phyloP scores from a whole-genome alignment of 306 rosid genomes.

The Gynostemma pentaphyllum region DNA sequence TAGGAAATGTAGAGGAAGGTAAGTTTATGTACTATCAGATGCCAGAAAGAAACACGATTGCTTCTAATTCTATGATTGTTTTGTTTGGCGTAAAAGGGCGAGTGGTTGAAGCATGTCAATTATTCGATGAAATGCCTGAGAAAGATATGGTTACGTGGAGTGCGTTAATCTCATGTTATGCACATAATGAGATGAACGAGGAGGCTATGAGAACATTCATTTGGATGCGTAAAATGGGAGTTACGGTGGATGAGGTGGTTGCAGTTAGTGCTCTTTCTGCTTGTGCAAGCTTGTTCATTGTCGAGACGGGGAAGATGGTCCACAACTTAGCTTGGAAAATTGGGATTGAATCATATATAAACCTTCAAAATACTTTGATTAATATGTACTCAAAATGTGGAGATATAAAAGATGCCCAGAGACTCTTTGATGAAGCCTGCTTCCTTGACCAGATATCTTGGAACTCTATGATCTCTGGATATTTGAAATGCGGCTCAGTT shows the following conservation, averaged over 20 bases:
- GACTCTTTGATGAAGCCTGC: constrained; percentile 38
- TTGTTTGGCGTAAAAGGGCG: constrained; percentile 41
- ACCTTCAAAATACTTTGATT: constrained; percentile 65
- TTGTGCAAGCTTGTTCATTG: constrained; percentile 27
- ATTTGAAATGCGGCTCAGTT: constrained; percentile 45
- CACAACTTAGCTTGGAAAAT: constrained; percentile 50
- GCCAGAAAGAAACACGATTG: constrained; percentile 48
- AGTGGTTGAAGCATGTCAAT: constrained; percentile 26
- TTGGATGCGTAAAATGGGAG: constrained; percentile 31
- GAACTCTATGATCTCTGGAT: constrained; percentile 83
- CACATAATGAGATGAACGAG: constrained; percentile 48
- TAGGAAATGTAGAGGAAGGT: constrained; percentile 35
- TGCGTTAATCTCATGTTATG: constrained; percentile 59
- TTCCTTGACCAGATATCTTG: constrained; percentile 54
- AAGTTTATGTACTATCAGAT: constrained; percentile 26
- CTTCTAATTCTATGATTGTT: constrained; percentile 65
- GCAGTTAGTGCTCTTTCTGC: constrained; percentile 49
- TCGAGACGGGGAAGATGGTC: constrained; percentile 33
- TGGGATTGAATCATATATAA: constrained; percentile 53
- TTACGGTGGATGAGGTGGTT: constrained; percentile 73
- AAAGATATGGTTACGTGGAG: constrained; percentile 78
- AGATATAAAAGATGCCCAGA: constrained; percentile 37
- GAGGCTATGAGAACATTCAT: constrained; percentile 48
- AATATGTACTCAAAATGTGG: constrained; percentile 55
- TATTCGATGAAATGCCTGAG: constrained; percentile 32